A percentile compares a stretch with the other conserved stretches of the same genome.
Conservation (phyloP, 2,329 filamentous ascomycete species). For the Colletotrichum somersetense region DNA sequence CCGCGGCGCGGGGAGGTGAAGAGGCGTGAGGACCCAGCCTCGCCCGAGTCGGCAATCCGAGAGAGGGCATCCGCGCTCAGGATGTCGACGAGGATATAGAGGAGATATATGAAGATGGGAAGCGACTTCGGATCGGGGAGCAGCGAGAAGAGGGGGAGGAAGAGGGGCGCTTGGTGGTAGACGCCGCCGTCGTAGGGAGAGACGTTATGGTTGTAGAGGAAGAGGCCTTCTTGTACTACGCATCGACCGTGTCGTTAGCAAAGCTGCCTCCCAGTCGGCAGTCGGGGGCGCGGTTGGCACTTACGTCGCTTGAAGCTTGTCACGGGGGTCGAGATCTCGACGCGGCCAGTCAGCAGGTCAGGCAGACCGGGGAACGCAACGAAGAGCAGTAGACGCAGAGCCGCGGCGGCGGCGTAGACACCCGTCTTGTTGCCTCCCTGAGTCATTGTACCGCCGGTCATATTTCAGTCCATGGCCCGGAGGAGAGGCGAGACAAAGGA, state of each 20-base stretch:
- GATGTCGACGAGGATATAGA: conserved; percentile 87
- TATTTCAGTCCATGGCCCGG: conserved; percentile 42
- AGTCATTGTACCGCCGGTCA: conserved; percentile 51
- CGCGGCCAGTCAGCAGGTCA: conserved; percentile 86
- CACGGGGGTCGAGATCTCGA: conserved; percentile 96
- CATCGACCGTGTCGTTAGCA: not conserved
- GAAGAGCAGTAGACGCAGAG: conserved; percentile 84
- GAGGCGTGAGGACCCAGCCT: conserved; percentile 78
- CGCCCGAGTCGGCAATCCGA: conserved; percentile 84
- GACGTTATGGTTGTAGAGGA: conserved; percentile 95
- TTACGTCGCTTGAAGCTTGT: conserved; percentile 97
- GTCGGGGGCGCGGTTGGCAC: conserved; percentile 48
- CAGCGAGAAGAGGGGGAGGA: conserved; percentile 91
- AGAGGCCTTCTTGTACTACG: conserved; percentile 93
- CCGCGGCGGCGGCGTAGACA: conserved; percentile 81
- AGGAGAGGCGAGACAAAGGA: conserved; percentile 10
- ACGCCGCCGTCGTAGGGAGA: conserved; percentile 97
- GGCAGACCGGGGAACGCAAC: conserved; percentile 85
- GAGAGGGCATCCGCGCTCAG: conserved; percentile 84
- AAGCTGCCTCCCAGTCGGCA: not conserved
- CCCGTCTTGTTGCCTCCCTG: conserved; percentile 56
- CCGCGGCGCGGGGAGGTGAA: conserved; percentile 84
- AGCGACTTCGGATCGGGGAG: conserved; percentile 77
- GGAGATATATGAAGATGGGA: conserved; percentile 80
- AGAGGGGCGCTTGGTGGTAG: conserved; percentile 84